Base-by-base conservation (phyloP, 2,329 filamentous ascomycete species). In the Penicillium sp. region DNA sequence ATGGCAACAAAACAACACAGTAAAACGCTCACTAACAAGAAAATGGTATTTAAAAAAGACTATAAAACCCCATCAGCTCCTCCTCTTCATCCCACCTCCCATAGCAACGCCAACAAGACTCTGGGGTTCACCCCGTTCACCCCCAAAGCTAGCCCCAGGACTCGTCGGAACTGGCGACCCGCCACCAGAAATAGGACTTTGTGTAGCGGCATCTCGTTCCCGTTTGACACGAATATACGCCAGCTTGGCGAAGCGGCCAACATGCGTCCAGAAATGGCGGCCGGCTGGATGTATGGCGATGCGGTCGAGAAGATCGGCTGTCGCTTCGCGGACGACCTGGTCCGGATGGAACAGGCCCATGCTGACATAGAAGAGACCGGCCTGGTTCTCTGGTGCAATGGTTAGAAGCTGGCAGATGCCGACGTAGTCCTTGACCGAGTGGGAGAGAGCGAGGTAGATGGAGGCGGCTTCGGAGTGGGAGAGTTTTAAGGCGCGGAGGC, bases 341-440 rank as follows among this genome's bases (percentile, higher is more conserved):
- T 92, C 86, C 53, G 91, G 91, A 77, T 99, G 94, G 72, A 97
- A 97, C 6, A 99, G 79, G 0, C 94, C 94, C 49, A 97, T 82
- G 5, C 88, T 90, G 26, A 99, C 77, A 66, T 97, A 96, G 72
- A 97, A 97, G 3, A 97, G 81, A 0, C 91, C 94, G 0, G 88
- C 89, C 65, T 94, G 90, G 28, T 86, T 89, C 75, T 96, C 91
- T 8, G 91, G 91, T 6, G 91, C 87, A 7, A 94, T 88, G 28
- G 85, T 87, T 7, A 96, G 81, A 6, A 96, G 80, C 56, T 96
- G 87, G 65, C 88, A 92, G 59, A 96, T 90, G 65, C 93, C 90
- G 64, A 90, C 88, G 69, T 95, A 94, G 25, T 87, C 85, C 64
- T 88, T 86, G 40, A 92, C 88, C 60, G 87, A 85, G 66, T 86